Conservation (phyloP, 257 asterid genomes). For the Lithospermum erythrorhizon region DNA sequence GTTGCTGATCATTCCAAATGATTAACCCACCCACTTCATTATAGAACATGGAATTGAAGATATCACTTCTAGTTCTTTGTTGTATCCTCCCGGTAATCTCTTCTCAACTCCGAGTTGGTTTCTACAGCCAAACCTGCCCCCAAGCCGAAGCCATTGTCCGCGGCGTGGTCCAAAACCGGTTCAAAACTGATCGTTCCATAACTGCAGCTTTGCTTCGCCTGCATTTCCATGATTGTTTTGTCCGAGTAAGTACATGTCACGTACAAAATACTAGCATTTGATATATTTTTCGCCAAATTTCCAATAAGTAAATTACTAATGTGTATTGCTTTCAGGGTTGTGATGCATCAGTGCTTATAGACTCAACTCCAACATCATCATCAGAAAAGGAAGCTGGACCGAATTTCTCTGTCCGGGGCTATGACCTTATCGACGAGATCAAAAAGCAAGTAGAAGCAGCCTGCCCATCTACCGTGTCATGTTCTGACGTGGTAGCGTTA, state of each 20-base stretch:
- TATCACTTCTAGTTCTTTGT: constrained; percentile 4
- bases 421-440: constrained; percentile 52
- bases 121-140: constrained; percentile 44
- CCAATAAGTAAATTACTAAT: neutral
- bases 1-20: neutral
- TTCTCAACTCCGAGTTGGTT: constrained; percentile 48
- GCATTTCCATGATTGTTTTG: constrained; percentile 87
- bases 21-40: neutral
- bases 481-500: constrained; percentile 62
- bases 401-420: constrained; percentile 22
- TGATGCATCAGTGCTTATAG: constrained; percentile 28
- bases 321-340: constrained; percentile 19
- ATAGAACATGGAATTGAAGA: constrained; percentile 21
- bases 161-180: constrained; percentile 33
- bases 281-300: neutral
- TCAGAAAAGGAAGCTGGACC: constrained; percentile 27
- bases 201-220: constrained; percentile 72
- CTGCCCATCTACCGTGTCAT: constrained; percentile 57
- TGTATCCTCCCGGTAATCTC: constrained; percentile 26
- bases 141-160: constrained; percentile 42
- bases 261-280: neutral
- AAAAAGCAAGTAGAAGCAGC: constrained; percentile 37
- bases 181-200: constrained; percentile 40
- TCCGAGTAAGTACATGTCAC: constrained; percentile 24
- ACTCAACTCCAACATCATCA: constrained; percentile 12